Conservation (phyloP, 768 basidiomycete genomes). For the Collybiopsis confluens region DNA sequence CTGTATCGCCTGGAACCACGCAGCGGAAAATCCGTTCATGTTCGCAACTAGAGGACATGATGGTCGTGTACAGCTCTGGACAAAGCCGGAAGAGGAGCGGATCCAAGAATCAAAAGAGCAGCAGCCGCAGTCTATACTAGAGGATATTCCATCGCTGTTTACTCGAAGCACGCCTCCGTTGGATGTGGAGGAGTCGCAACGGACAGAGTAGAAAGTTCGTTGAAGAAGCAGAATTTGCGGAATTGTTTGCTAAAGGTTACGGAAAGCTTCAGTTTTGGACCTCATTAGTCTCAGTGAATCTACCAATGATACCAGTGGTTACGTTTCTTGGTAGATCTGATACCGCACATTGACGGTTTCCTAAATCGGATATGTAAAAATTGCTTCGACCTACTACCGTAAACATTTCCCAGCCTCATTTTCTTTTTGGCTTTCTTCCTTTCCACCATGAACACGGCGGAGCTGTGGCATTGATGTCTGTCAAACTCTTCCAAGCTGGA, state of each 20-base stretch:
- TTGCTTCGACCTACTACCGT: no score
- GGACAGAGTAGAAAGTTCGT: constrained; percentile 9
- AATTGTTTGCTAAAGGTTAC: neutral
- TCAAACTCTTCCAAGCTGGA: no score
- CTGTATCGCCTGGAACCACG: constrained; percentile 77
- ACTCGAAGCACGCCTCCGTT: constrained; percentile 8
- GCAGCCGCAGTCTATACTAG: neutral
- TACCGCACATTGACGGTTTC: no score
- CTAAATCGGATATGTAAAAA: no score
- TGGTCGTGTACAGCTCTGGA: constrained; percentile 73
- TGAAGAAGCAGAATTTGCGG: constrained; percentile 6
- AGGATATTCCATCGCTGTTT: neutral
- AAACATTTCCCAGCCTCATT: no score
- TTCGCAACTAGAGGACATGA: constrained; percentile 78
- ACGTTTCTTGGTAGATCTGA: no score
- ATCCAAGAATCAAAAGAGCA: no score
- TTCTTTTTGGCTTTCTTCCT: no score
- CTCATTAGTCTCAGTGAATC: neutral
- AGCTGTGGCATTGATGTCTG: no score
- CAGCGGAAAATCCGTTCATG: constrained; percentile 61
- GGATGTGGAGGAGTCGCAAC: constrained; percentile 2
- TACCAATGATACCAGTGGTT: neutral
- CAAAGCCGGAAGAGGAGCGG: constrained; percentile 26
- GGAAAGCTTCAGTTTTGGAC: neutral
- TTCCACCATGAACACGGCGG: no score